Evolutionary conservation across 1,284 basidiomycete species (phyloP), one percentile per base, ranked within the genome.

Genomic region (Irpex sp.): DNA sequence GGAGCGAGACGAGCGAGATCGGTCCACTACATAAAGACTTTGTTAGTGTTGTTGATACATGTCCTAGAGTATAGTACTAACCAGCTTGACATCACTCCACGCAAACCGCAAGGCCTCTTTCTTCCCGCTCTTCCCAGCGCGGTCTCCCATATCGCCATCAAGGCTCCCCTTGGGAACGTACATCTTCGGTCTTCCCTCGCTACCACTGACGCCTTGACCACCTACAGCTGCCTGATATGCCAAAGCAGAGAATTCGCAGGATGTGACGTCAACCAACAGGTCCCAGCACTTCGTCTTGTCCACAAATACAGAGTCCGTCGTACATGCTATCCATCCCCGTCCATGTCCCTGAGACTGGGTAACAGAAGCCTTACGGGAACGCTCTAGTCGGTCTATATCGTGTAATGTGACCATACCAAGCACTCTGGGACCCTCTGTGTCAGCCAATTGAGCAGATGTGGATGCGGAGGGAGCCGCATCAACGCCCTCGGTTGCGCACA

Each of bases 261-360:
- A 85, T 38, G 89, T 89, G 52, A 93, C 76, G 74, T 93, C 90
- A 64, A 93, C 85, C 58, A 93, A 75, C 4, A 93, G 79, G 72
- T 93, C 91, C 69, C 92, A 93, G 69, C 85, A 85, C 2, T 83
- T 76, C 1, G 91, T 88, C 71, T 87, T 91, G 68, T 93, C 91
- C 31, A 92, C 78, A 76, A 91, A 92, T 17, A 93, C 84, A 1
- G 90, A 87, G 66, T 93, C 92, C 0, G 91, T 92, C 7, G 92
- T 93, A 72, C 91, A 93, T 37, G 91, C 91, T 61, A 93, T 85
- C 89, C 90, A 93, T 11, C 91, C 91, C 8, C 81, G 77, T 0
- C 88, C 88, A 1, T 26, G 26, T 26, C 26, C 76, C 79, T 67
- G 78, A 44, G 40, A 15, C 40, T 11, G 40, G 11, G 40, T 44